phyloP scores from a whole-genome alignment of 306 rosid genomes.

The Pueraria montana region DNA sequence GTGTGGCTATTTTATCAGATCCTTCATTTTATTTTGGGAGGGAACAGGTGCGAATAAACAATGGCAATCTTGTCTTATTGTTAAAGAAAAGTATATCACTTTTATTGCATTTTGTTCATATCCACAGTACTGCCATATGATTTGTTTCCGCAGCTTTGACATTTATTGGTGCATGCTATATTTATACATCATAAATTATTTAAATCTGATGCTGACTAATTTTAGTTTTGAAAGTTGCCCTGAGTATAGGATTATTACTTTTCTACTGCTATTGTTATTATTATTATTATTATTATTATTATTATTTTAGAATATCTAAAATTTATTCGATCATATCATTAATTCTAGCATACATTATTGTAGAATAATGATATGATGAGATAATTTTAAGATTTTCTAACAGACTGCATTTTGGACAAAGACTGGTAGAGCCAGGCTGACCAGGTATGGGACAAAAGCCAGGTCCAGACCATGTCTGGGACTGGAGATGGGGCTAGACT shows the following conservation, averaged over 20 bases:
- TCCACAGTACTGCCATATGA: conserved; percentile 3
- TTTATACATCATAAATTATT: background rate
- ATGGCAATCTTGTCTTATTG: background rate
- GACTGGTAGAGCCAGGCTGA: background rate
- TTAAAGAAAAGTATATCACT: background rate
- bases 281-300: background rate
- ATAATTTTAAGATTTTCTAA: background rate
- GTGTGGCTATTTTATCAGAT: background rate
- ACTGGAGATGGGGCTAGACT: background rate
- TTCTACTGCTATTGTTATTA: background rate
- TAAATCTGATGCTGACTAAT: conserved; percentile 14
- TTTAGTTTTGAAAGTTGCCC: background rate
- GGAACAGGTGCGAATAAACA: background rate
- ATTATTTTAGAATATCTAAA: conserved; percentile 1
- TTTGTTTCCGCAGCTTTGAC: conserved; percentile 14
- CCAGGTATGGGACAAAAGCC: background rate
- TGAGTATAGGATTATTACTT: conserved; percentile 6
- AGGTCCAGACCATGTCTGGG: background rate
- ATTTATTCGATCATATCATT: background rate
- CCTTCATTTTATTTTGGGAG: background rate
- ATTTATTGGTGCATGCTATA: conserved; percentile 6
- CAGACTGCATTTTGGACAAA: background rate
- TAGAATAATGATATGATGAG: background rate
- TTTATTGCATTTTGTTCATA: conserved; percentile 1
- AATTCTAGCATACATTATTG: background rate